Conservation (phyloP, 331 rosid species). For the Malus hybrid region DNA sequence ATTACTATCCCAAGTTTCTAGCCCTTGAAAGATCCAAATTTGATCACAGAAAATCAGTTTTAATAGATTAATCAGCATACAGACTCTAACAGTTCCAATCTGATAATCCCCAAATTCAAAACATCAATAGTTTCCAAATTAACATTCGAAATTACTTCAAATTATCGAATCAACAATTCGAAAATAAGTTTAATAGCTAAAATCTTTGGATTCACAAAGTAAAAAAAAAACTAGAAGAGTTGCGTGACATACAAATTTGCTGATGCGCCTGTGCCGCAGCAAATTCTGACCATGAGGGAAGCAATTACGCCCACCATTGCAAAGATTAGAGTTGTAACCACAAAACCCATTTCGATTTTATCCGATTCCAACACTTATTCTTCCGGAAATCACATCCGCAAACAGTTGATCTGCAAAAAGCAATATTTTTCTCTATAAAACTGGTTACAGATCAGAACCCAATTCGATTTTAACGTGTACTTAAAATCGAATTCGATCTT, state of each 20-base stretch:
- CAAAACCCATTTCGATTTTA: constrained; percentile 53
- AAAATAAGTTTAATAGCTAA: background rate
- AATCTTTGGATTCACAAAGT: background rate
- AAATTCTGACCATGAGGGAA: constrained; percentile 63
- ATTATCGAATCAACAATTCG: background rate
- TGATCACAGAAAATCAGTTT: background rate
- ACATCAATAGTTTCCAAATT: background rate
- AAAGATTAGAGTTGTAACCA: constrained; percentile 61
- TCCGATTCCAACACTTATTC: constrained; percentile 18
- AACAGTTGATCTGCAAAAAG: constrained; percentile 7
- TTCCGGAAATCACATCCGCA: background rate
- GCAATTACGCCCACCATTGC: constrained; percentile 53
- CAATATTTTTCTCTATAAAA: background rate
- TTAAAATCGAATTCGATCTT: background rate
- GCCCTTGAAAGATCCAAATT: background rate
- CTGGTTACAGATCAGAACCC: background rate
- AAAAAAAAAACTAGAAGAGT: background rate
- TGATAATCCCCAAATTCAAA: background rate
- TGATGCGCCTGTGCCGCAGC: constrained; percentile 66
- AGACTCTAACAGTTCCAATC: background rate
- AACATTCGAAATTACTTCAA: background rate
- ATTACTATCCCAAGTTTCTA: background rate
- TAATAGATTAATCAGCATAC: background rate
- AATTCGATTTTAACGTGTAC: background rate
- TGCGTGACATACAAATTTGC: constrained; percentile 45